These are phyloP conservation scores for Solanum hybrid DNA, from an alignment of 305 asterid genomes.

Conservation along the genomic window DNA sequence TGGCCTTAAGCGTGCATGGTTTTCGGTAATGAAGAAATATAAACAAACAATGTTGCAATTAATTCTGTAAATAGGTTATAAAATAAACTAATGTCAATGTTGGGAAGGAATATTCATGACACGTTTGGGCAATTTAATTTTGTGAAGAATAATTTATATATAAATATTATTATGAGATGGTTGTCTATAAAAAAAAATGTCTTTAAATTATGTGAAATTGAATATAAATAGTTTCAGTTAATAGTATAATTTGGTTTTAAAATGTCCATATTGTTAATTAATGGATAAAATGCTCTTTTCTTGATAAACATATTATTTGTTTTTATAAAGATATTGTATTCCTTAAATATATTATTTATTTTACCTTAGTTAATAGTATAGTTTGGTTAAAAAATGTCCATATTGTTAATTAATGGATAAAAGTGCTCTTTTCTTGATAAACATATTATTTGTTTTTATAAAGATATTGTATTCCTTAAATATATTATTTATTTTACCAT, in stretches of 20 bases:
- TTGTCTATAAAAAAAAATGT: rapidly evolving
- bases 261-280: no score
- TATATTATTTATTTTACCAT: background rate
- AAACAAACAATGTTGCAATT: background rate
- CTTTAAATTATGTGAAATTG: background rate
- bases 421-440: background rate
- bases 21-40: background rate
- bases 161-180: background rate
- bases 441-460: background rate
- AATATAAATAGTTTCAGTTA: background rate
- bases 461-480: background rate
- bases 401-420: no score
- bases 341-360: background rate
- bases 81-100: background rate
- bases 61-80: background rate
- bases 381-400: background rate
- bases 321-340: background rate
- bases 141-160: background rate
- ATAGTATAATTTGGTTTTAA: background rate
- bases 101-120: background rate
- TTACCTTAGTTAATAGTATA: background rate
- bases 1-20: background rate
- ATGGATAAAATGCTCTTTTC: background rate
- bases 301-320: background rate
- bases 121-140: background rate